Conservation (phyloP, 371 early-diverging fungal genomes). For the Apophysomyces elegans region DNA sequence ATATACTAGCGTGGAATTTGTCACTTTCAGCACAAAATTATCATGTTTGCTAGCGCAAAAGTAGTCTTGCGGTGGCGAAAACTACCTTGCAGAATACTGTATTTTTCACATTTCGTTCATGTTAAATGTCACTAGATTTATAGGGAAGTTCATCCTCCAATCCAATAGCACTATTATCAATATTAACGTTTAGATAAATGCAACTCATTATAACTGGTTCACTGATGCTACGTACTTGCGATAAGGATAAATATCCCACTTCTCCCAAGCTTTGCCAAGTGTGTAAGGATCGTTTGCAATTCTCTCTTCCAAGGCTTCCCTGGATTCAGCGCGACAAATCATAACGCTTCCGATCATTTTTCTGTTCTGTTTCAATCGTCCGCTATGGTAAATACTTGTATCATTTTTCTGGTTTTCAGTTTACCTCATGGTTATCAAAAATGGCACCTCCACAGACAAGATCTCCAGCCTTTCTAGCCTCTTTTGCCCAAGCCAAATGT, state of each 20-base stretch:
- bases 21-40: too few relatives aligned
- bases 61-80: too few relatives aligned
- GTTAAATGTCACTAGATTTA: neutral
- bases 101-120: neutral
- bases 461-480: constrained; percentile 6
- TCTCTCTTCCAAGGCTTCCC: constrained; percentile 40
- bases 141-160: constrained; percentile 1
- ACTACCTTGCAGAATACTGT: too few relatives aligned
- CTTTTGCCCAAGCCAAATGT: constrained; percentile 20
- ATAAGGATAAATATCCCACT: constrained; percentile 1
- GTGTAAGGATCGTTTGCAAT: constrained; percentile 57
- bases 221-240: neutral
- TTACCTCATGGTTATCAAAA: constrained; percentile 24
- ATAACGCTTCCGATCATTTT: constrained; percentile 61
- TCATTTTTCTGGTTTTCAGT: neutral
- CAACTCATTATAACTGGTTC: neutral
- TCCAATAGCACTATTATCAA: neutral
- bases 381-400: too few relatives aligned
- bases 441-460: constrained; percentile 24
- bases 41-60: too few relatives aligned
- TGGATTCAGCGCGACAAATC: constrained; percentile 51
- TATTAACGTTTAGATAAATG: neutral
- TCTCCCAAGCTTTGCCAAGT: constrained; percentile 25
- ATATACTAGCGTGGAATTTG: too few relatives aligned
- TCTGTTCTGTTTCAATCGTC: constrained; percentile 16